Evolutionary conservation across 2,329 filamentous ascomycete species (phyloP), one percentile per base, ranked within the genome.

Genomic region (Ilyonectria mors-panacis): DNA sequence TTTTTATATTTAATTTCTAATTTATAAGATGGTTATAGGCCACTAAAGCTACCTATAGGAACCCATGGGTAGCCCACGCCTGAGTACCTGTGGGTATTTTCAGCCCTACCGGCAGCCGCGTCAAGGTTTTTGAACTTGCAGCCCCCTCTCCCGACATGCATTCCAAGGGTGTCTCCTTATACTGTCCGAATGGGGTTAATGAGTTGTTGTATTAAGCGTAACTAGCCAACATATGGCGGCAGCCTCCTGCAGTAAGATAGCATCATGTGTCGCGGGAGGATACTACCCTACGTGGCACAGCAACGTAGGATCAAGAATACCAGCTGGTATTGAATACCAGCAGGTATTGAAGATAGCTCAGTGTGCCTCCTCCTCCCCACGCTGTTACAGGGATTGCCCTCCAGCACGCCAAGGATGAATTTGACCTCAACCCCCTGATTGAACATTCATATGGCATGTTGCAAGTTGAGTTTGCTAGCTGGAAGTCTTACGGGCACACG

Each of bases 381-480:
- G 44, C 44, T 47, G 44, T 47, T 23, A 47, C 44, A 47, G 44
- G 44, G 19, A 47, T 47, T 47, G 19, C 19, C 44, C 44, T 47
- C 44, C 19, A 47, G 13, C 44, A 47, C 44, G 19, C 23, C 44
- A 23, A 47, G 44, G 19, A 47, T 23, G 44, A 47, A 47, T 23
- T 47, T 47, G 44, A 47, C 44, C 10, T 47, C 44, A 47, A 47
- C 44, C 44, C 44, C 19, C 19, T n/a, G 44, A 23, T 47, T 47
- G n/a, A 47, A 47, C 44, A 19, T 47, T 23, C 21, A 13, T 47
- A 47, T 23, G 44, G 44, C 44, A 47, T 47, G 19, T 6, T 23
- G 23, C 44, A 47, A 47, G 44, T 47, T 47, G 44, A 47, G 44
- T 47, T 47, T 47, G 23, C 44, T 47, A 47, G 44, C 19, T 47